Base-by-base conservation (phyloP, 768 basidiomycete genomes). In the Tylopilus sp. region DNA sequence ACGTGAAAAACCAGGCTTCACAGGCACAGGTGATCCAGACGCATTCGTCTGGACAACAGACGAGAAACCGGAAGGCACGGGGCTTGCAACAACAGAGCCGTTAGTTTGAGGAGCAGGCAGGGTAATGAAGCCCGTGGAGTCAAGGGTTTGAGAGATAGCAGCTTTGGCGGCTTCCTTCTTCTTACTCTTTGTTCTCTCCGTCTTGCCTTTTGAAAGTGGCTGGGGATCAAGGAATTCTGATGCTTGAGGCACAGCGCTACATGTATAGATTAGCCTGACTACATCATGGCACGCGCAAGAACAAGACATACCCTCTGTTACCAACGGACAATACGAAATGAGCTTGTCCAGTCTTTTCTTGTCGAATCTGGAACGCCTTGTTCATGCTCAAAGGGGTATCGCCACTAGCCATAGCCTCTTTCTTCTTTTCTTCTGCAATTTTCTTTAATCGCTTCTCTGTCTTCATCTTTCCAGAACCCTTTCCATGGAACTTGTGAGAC, bases 401-500 rank as follows among this genome's bases (percentile, higher is more conserved):
- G 1, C 92, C 92, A 61, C 92, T 92, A 17, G 80, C 84, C 94
- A 98, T 98, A 11, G 93, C 89, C 54, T 84, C 83, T 67, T 92
- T 82, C 77, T 97, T 98, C 70, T 88, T 84, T 76, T 99, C 97
- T 63, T 98, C 95, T n/a, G 86, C 90, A 58, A 98, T 98, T 76
- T 89, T 94, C 81, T 95, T 94, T 59, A 98, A 65, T 55, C 92
- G 80, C 71, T 98, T 98, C 78, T 98, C 96, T 22, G 88, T 94
- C 80, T 98, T 98, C 83, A 89, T 91, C 75, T 87, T 90, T 12
- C 97, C 97, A 1, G 90, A 91, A 3, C 92, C 92, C 71, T 98
- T 98, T 31, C 97, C 97, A 61, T 99, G 97, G 83, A 99, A 98
- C 67, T 92, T 90, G 70, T 99, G 97, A 40, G 91, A 94, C 38